Conservation (phyloP, 305 asterid species). For the Ruellia speciosa region DNA sequence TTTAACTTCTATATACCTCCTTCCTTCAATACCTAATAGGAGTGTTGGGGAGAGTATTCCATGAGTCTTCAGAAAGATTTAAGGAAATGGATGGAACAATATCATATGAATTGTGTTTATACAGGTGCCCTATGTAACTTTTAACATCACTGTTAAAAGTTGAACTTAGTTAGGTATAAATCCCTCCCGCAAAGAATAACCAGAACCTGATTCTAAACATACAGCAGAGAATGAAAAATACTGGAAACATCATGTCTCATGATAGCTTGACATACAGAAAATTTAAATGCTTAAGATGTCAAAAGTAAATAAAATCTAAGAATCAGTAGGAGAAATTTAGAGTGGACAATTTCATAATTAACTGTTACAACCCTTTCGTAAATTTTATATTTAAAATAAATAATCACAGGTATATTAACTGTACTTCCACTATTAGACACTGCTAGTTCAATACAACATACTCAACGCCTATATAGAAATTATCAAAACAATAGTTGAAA, state of each 20-base stretch:
- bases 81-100: not conserved
- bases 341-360: not conserved
- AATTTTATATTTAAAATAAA: no score
- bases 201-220: not conserved
- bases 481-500: conserved; percentile 1
- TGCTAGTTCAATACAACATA: not conserved
- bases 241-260: not conserved
- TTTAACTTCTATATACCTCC: no score
- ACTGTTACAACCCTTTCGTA: not conserved
- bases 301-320: no score
- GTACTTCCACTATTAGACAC: not conserved
- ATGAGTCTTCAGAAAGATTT: no score
- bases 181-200: not conserved
- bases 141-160: not conserved
- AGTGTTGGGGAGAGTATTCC: no score
- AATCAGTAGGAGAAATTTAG: not conserved
- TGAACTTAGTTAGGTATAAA: not conserved
- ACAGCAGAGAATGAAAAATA: not conserved
- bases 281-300: not conserved
- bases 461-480: not conserved
- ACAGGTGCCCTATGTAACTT: not conserved
- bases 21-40: no score
- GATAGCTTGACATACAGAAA: not conserved
- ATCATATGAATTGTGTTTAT: not conserved
- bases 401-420: not conserved